A percentile compares a stretch with the other conserved stretches of the same genome.
These are phyloP conservation scores for Colletotrichum nymphaeae DNA, from an alignment of 2,329 filamentous ascomycete genomes.

Conservation along the genomic window DNA sequence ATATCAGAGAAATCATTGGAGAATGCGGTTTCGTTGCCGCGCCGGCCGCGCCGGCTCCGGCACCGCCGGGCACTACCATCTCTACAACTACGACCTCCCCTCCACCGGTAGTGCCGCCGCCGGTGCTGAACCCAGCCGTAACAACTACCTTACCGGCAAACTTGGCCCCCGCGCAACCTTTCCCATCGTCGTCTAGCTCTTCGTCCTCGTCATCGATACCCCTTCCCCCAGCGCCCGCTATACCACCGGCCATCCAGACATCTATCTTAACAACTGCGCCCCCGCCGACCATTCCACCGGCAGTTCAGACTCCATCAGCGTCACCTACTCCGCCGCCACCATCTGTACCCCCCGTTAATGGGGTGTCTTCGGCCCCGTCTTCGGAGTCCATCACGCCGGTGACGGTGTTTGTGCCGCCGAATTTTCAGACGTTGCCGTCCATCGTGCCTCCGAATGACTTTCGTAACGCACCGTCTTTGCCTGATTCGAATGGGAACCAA, in stretches of 20 bases:
- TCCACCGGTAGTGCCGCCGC: neutral
- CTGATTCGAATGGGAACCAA: neutral
- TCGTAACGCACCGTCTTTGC: neutral
- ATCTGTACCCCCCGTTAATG: neutral
- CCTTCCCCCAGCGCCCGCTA: too few relatives aligned
- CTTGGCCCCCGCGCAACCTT: too few relatives aligned
- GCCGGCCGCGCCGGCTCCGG: neutral
- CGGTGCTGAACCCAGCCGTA: neutral
- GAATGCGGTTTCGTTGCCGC: constrained; percentile 19
- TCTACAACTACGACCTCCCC: neutral
- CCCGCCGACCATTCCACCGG: neutral
- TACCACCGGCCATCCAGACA: neutral
- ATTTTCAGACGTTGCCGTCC: constrained; percentile 12
- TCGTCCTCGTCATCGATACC: too few relatives aligned
- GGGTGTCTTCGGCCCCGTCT: neutral
- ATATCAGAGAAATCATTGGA: constrained; percentile 28
- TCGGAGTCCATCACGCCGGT: constrained; percentile 9
- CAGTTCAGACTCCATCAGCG: too few relatives aligned
- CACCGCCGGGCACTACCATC: neutral
- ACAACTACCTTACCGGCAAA: neutral
- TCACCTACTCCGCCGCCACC: neutral
- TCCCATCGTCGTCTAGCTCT: too few relatives aligned
- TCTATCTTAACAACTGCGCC: neutral
- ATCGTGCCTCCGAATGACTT: constrained; percentile 17
- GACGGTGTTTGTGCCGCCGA: constrained; percentile 25